Conservation (phyloP, 495 filamentous ascomycete genomes). For the Hypoxylon fuscum region DNA sequence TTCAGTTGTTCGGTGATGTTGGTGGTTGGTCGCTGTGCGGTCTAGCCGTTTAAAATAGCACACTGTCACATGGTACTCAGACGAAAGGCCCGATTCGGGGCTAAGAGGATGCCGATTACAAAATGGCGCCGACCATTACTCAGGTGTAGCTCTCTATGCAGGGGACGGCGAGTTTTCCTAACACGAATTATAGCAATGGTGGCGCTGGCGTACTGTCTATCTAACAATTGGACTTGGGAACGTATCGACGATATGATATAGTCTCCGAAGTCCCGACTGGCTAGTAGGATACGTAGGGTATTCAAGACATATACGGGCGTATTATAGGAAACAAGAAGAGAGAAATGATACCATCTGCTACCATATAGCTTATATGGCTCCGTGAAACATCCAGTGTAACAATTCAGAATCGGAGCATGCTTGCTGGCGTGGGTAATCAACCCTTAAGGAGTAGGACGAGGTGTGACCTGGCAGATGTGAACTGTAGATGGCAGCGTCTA, state of each 20-base stretch:
- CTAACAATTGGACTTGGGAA: slow-evolving; percentile 8
- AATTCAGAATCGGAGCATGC: slow-evolving; percentile 24
- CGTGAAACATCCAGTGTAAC: slow-evolving; percentile 38
- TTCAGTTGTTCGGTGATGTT: slow-evolving; percentile 7
- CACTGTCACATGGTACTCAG: slow-evolving; percentile 32
- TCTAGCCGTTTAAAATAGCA: slow-evolving; percentile 24
- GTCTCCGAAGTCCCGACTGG: slow-evolving; percentile 16
- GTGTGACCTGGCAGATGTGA: slow-evolving; percentile 34
- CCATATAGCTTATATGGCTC: slow-evolving; percentile 39
- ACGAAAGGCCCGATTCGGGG: slow-evolving; percentile 29
- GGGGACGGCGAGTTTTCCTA: background rate
- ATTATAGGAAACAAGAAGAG: slow-evolving; percentile 22
- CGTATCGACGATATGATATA: slow-evolving; percentile 17
- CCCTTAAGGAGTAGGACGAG: slow-evolving; percentile 28
- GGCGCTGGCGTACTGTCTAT: slow-evolving; percentile 12
- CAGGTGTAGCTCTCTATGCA: slow-evolving; percentile 11
- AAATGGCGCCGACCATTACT: slow-evolving; percentile 24
- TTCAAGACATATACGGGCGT: slow-evolving; percentile 17
- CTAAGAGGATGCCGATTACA: slow-evolving; percentile 22
- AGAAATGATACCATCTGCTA: slow-evolving; percentile 28
- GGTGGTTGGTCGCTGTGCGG: slow-evolving; percentile 11
- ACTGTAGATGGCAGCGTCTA: slow-evolving; percentile 33
- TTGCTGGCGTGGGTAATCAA: slow-evolving; percentile 32
- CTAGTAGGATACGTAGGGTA: slow-evolving; percentile 20
- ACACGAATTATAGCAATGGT: slow-evolving; percentile 16